Base-by-base conservation (phyloP, 257 asterid species). In the Fraxinus pennsylvanica region DNA sequence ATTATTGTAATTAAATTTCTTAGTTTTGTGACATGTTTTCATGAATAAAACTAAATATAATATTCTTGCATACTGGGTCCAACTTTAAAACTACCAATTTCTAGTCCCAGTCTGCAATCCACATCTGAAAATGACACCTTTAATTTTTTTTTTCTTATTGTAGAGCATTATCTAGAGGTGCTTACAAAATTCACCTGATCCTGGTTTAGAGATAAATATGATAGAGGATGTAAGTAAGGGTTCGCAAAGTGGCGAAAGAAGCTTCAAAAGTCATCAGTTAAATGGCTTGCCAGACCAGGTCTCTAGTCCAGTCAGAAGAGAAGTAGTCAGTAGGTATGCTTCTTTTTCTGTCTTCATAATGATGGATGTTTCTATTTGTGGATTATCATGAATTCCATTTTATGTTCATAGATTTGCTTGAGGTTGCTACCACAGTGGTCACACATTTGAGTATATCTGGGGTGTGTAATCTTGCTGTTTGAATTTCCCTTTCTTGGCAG, bases 301-400 rank as follows among this genome's bases (percentile, higher is more conserved):
- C 77, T 75, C 84, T 15, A 82, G 86, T 81, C 87, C 91, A 67
- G 80, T 84, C 72, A 79, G 87, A 82, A 82, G 90, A 86, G 92
- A 86, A 67, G 61, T 81, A 78, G 80, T 78, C 59, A 83, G 79
- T 87, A 92, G 91, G 97, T 88, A 74, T 67, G 80, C 57, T 71
- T 72, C 66, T 71, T 65, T 72, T 65, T 21, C 63, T 68, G 71
- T 66, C 68, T 73, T 15, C 61, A 32, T 45, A 75, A 9, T 68
- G 50, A 21, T 7, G 29, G 36, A 8, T 27, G n/a, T 61, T 65
- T 81, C 15, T 21, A 25, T 52, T 41, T 47, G 65, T 13, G 33
- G 50, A n/a, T 32, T 32, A 5, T 27, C 32, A 25, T 8, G 33
- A 8, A 63, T 2, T 63, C 33, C 19, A 27, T 63, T 22, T 63